These are phyloP conservation scores for Colletotrichum truncatum DNA, from an alignment of 2,329 filamentous ascomycete genomes.

Conservation along the genomic window DNA sequence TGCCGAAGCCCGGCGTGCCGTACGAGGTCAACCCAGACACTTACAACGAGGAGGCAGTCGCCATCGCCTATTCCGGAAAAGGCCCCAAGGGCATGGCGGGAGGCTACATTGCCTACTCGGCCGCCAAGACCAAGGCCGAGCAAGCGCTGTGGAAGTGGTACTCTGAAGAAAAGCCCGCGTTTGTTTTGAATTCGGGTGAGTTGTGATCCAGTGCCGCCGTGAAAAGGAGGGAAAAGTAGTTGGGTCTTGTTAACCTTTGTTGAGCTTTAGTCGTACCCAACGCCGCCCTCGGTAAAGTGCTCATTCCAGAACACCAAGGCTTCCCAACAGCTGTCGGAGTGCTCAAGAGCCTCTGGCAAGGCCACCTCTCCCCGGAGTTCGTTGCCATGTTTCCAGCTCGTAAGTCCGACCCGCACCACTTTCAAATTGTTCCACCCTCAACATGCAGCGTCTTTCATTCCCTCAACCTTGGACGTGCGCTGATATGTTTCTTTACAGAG, in stretches of 20 bases:
- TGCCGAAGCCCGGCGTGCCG: constrained; percentile 31
- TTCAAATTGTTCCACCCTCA: no score
- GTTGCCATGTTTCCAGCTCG: constrained; percentile 12
- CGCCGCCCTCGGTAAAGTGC: constrained; percentile 35
- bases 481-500: no score
- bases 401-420: neutral
- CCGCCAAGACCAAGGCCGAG: constrained; percentile 48
- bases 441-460: no score
- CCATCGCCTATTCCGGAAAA: constrained; percentile 40
- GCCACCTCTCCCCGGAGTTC: constrained; percentile 14
- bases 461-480: no score
- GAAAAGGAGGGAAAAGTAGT: no score
- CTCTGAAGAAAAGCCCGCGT: constrained; percentile 39
- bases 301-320: constrained; percentile 32
- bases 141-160: constrained; percentile 48
- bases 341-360: constrained; percentile 33
- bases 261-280: constrained; percentile 36
- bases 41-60: constrained; percentile 45
- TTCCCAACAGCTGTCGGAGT: constrained; percentile 35
- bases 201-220: neutral
- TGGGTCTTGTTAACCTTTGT: neutral
- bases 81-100: constrained; percentile 37
- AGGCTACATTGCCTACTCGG: constrained; percentile 41
- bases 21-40: constrained; percentile 34
- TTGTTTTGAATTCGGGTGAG: constrained; percentile 38